These are phyloP conservation scores for Leccinum subatratum DNA, from an alignment of 1,284 basidiomycete genomes.

Conservation along the genomic window DNA sequence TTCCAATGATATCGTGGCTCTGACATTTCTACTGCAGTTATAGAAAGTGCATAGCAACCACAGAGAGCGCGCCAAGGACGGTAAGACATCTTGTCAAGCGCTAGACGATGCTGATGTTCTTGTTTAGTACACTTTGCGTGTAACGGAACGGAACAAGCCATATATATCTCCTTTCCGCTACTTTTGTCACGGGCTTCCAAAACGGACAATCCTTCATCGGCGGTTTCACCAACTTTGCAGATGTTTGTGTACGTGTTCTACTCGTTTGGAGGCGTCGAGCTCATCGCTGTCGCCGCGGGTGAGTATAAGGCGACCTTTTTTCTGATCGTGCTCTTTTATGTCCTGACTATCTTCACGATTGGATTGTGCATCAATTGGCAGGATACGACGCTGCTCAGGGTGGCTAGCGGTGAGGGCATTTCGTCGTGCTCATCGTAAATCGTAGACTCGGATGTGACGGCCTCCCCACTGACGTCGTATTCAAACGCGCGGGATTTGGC, in stretches of 20 bases:
- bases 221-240: slow-evolving; percentile 50
- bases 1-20: background rate
- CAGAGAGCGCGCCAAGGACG: background rate
- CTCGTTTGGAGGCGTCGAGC: slow-evolving; percentile 71
- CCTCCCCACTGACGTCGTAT: slow-evolving; percentile 59
- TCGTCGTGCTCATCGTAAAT: background rate
- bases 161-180: background rate
- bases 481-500: slow-evolving; percentile 53
- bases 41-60: background rate
- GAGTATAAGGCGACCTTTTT: slow-evolving; percentile 67
- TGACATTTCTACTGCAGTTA: background rate
- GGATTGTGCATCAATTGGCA: slow-evolving; percentile 52
- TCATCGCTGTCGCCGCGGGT: slow-evolving; percentile 62
- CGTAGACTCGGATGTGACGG: slow-evolving; percentile 42
- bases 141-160: background rate
- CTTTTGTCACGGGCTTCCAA: slow-evolving; percentile 43
- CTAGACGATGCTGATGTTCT: background rate
- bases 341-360: slow-evolving; percentile 53
- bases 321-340: slow-evolving; percentile 61
- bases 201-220: slow-evolving; percentile 49
- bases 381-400: slow-evolving; percentile 45
- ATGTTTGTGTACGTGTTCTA: slow-evolving; percentile 59
- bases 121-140: background rate
- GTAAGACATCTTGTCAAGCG: background rate
- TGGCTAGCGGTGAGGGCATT: slow-evolving; percentile 37